Evolutionary conservation across 805 yeast genomes (phyloP).

Genomic region (Yarrowia porcina): DNA sequence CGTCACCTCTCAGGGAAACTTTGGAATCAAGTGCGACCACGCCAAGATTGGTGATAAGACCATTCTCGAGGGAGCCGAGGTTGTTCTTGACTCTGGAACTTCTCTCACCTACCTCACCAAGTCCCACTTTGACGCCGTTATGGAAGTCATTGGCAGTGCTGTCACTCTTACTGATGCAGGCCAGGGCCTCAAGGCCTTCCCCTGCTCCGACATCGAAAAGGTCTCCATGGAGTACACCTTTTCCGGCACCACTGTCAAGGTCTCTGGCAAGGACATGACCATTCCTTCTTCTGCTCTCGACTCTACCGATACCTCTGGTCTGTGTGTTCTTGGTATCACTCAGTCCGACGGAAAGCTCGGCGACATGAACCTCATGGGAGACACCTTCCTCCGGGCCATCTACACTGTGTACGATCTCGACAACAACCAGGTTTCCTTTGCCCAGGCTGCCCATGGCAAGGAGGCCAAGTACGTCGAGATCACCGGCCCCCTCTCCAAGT

Average conservation of each 20-base stretch:
- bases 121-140: conserved; percentile 30
- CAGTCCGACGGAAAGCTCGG: conserved; percentile 32
- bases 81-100: conserved; percentile 58
- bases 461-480: not conserved
- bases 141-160: conserved; percentile 31
- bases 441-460: conserved; percentile 40
- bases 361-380: conserved; percentile 44
- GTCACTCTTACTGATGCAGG: conserved; percentile 34
- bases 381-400: conserved; percentile 55
- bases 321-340: conserved; percentile 35
- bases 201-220: not conserved
- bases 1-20: not conserved
- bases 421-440: conserved; percentile 50
- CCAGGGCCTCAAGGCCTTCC: not conserved
- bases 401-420: conserved; percentile 67
- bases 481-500: not conserved
- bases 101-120: conserved; percentile 41
- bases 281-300: not conserved
- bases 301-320: conserved; percentile 6
- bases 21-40: conserved; percentile 28
- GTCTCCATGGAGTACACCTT: not conserved
- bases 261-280: conserved; percentile 8
- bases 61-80: conserved; percentile 30
- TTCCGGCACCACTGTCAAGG: not conserved
- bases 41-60: conserved; percentile 21